Evolutionary conservation across 169 alveolate species (phyloP).

Genomic region (Eimeria maxima): DNA sequence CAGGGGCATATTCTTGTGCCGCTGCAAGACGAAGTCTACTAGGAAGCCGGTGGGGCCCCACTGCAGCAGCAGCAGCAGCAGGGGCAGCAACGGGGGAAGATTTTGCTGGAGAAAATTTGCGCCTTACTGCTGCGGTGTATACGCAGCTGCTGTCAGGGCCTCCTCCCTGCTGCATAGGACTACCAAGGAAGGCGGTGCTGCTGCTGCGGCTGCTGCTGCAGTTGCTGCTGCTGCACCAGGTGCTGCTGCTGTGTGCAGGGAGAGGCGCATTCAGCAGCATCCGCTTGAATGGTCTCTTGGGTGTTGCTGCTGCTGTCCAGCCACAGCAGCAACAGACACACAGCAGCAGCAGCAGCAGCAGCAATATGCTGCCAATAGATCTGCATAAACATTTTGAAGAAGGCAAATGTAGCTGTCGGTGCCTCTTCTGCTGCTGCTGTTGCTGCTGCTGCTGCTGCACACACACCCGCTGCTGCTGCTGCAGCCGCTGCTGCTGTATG

Average conservation of each 20-base stretch:
- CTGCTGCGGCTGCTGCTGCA: neutral
- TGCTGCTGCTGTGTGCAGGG: neutral
- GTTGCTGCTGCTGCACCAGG: neutral
- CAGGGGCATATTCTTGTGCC: neutral
- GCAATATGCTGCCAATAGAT: too few species aligned
- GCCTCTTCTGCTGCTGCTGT: too few species aligned
- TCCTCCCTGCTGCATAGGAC: too few species aligned
- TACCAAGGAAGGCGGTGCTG: neutral
- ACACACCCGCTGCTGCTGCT: conserved; percentile 1
- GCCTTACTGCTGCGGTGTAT: neutral
- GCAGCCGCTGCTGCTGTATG: neutral
- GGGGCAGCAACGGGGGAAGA: conserved; percentile 11
- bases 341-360: too few species aligned
- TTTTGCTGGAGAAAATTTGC: neutral
- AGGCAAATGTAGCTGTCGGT: neutral
- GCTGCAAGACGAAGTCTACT: neutral
- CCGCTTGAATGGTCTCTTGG: too few species aligned
- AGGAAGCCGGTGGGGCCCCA: neutral
- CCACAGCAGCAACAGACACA: too few species aligned
- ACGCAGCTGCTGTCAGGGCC: too few species aligned
- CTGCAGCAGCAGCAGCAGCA: conserved; percentile 30
- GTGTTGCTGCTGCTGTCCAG: too few species aligned
- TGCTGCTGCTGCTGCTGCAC: too few species aligned
- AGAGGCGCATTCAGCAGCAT: too few species aligned
- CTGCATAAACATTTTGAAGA: neutral